phyloP scores from a whole-genome alignment of 805 yeast species.

The Wickerhamomyces bovis region DNA sequence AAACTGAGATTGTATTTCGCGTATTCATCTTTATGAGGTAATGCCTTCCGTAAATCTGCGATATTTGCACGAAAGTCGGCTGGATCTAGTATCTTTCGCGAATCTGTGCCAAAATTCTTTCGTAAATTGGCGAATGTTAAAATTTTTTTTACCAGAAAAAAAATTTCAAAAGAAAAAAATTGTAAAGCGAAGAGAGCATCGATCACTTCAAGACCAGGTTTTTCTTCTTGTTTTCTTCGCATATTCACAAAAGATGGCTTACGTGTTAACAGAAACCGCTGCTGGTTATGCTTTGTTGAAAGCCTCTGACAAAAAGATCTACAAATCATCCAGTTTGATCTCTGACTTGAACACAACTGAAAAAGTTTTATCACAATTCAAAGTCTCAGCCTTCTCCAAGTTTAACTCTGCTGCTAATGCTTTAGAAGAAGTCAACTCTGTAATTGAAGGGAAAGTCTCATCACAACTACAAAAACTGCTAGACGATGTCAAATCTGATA shows the following conservation, averaged over 20 bases:
- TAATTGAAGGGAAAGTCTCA: slow-evolving; percentile 91
- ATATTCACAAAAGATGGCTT: slow-evolving; percentile 48
- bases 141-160: slow-evolving; percentile 5
- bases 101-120: neutral
- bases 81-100: neutral
- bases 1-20: too few relatives aligned
- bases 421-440: slow-evolving; percentile 87
- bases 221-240: neutral
- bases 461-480: slow-evolving; percentile 73
- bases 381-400: slow-evolving; percentile 92
- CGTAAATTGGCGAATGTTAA: neutral
- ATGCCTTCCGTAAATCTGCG: too few relatives aligned
- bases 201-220: neutral
- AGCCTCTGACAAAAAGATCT: slow-evolving; percentile 95
- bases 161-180: slow-evolving; percentile 2
- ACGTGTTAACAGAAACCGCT: slow-evolving; percentile 93
- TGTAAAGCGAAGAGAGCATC: neutral
- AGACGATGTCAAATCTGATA: slow-evolving; percentile 70
- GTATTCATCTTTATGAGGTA: too few relatives aligned
- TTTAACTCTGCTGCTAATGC: slow-evolving; percentile 94
- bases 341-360: slow-evolving; percentile 78
- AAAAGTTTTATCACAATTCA: slow-evolving; percentile 83
- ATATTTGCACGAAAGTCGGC: too few relatives aligned
- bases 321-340: slow-evolving; percentile 71
- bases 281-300: slow-evolving; percentile 98